phyloP scores from a whole-genome alignment of 345 rosid species.

The rapeseed (Brassica napus) region Da-Ae NC_063448.1:20486501-20487000 shows the following conservation, averaged over 20 bases:
- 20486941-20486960: not conserved
- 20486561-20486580: constrained; percentile 8
- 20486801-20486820: not conserved
- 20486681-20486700: not conserved
- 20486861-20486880: not conserved
- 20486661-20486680: not conserved
- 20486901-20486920: not conserved
- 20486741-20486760: not conserved
- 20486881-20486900: not conserved
- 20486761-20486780: not conserved
- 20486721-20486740: not conserved
- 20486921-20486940: not conserved
- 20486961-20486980: not conserved
- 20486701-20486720: not conserved
- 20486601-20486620: constrained; percentile 35
- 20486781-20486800: not conserved
- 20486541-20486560: constrained; percentile 31
- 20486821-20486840: not conserved
- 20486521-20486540: constrained; percentile 42
- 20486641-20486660: constrained; percentile 31
- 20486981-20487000: constrained; percentile 1
- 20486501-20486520: constrained; percentile 36
- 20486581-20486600: constrained; percentile 20
- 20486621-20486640: not conserved
- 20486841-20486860: not conserved